A percentile compares a stretch with the other conserved stretches of the same genome.
Evolutionary conservation across 371 early-diverging fungal genomes (phyloP).

Genomic region (Syncephalastrum sp.): DNA sequence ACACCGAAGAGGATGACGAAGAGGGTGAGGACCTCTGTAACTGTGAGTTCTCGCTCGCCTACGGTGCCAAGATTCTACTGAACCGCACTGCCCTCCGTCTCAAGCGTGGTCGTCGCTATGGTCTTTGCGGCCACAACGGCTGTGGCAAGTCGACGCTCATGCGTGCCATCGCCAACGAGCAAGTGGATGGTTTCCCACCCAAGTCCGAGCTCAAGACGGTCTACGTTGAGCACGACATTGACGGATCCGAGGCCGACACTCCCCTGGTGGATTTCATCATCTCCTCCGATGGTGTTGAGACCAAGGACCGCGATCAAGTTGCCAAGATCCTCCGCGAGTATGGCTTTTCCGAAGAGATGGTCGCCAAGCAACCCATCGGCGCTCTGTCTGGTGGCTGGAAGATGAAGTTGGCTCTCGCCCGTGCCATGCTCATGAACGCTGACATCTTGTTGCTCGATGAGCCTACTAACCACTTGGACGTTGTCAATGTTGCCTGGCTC

Average conservation of each 20-base stretch:
- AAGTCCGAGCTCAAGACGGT: constrained; percentile 67
- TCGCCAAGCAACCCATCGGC: constrained; percentile 61
- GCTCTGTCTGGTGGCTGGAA: constrained; percentile 89
- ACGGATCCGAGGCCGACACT: constrained; percentile 70
- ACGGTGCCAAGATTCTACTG: constrained; percentile 81
- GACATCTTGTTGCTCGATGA: constrained; percentile 89
- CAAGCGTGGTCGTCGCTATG: constrained; percentile 80
- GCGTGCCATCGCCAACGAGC: constrained; percentile 76
- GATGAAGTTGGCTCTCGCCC: constrained; percentile 85
- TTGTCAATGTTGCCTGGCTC: constrained; percentile 78
- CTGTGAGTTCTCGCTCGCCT: constrained; percentile 78
- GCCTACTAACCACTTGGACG: constrained; percentile 93
- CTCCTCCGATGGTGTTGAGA: constrained; percentile 54
- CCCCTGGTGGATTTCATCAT: constrained; percentile 68
- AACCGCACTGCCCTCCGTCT: constrained; percentile 75
- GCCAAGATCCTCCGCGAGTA: constrained; percentile 59
- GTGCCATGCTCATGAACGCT: constrained; percentile 83
- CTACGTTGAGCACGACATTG: constrained; percentile 77
- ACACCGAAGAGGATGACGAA: constrained; percentile 57
- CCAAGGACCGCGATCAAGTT: constrained; percentile 50
- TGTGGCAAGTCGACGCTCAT: constrained; percentile 89
- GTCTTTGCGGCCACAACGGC: constrained; percentile 85
- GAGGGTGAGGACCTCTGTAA: constrained; percentile 79
- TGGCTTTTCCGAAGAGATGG: constrained; percentile 71
- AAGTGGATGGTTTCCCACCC: constrained; percentile 80